phyloP scores from a whole-genome alignment of 257 asterid species.

The Parsonsia alboflavescens region DNA sequence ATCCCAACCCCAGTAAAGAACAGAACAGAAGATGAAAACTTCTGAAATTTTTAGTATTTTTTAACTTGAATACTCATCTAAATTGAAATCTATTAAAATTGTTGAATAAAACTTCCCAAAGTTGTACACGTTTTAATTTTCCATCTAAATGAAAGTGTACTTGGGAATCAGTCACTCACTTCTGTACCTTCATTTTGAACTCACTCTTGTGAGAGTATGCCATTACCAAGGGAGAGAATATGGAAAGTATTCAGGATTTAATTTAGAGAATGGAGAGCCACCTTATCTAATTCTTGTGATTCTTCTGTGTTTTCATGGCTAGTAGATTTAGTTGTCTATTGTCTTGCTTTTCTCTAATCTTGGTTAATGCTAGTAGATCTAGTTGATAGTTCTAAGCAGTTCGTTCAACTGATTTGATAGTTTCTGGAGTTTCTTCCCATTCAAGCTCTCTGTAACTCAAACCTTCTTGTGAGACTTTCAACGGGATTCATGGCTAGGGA shows the following conservation, averaged over 20 bases:
- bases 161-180: constrained; percentile 1
- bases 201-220: neutral
- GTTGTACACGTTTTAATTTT: neutral
- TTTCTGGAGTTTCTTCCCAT: neutral
- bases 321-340: neutral
- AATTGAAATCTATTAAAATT: neutral
- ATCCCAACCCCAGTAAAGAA: neutral
- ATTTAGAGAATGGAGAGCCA: neutral
- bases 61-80: neutral
- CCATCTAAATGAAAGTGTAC: neutral
- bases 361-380: neutral
- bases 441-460: neutral
- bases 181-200: neutral
- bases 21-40: neutral
- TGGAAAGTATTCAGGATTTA: neutral
- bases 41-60: neutral
- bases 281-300: neutral
- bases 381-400: neutral
- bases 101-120: neutral
- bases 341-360: too few species aligned
- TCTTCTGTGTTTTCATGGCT: neutral
- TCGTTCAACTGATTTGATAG: neutral
- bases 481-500: neutral
- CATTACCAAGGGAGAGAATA: neutral
- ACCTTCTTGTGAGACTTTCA: neutral